Conservation (phyloP, 345 rosid species). For the Murraya paniculata region DNA sequence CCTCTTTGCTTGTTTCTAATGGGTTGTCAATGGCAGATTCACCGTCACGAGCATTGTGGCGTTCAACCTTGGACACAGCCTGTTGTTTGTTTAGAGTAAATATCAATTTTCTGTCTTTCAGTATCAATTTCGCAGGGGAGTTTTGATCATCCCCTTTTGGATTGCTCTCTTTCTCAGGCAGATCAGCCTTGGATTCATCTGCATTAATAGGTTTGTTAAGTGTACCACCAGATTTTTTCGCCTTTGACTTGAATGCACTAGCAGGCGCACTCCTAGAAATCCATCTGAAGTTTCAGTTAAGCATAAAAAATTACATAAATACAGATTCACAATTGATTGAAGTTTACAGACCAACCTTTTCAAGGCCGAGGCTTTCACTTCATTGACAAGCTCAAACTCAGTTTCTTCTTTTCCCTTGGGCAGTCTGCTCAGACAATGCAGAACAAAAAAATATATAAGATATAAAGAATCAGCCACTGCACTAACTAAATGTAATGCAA, state of each 20-base stretch:
- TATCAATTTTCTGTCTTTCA: background rate
- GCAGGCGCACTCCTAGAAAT: constrained; percentile 20
- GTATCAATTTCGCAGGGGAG: background rate
- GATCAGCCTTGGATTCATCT: constrained; percentile 1
- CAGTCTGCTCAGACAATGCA: constrained; percentile 29
- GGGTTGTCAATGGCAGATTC: background rate
- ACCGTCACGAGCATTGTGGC: background rate
- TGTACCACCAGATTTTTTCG: constrained; percentile 6
- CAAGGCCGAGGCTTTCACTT: constrained; percentile 20
- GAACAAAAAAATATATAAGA: constrained; percentile 12
- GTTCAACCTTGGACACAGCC: background rate
- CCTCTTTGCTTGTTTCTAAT: background rate
- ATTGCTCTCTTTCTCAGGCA: background rate
- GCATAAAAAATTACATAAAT: background rate
- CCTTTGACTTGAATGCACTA: constrained; percentile 14
- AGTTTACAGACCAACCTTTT: constrained; percentile 29
- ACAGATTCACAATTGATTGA: background rate
- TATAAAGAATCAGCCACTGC: background rate
- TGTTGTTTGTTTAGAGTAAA: background rate
- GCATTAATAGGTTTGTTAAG: background rate
- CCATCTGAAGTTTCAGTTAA: constrained; percentile 3
- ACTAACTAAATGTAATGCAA: background rate
- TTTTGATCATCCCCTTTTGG: constrained; percentile 9
- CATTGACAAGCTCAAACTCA: constrained; percentile 15
- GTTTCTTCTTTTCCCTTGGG: constrained; percentile 24